These are phyloP conservation scores for Henckelia pumila DNA, from an alignment of 257 asterid genomes.

Conservation along the genomic window DNA sequence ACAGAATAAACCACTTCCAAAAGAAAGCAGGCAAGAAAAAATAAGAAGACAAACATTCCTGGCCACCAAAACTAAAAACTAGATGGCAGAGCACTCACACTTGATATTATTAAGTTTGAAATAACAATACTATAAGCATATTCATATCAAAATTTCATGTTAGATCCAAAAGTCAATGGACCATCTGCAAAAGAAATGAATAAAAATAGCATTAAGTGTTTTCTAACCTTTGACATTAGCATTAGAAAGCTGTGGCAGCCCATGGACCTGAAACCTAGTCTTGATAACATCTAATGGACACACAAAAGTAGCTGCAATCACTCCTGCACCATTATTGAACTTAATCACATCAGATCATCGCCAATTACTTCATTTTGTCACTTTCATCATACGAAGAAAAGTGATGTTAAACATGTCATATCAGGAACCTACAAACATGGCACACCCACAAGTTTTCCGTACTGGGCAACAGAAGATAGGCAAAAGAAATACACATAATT, in stretches of 20 bases:
- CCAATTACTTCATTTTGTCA: background rate
- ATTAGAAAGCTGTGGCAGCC: conserved; percentile 61
- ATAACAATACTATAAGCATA: background rate
- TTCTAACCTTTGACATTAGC: conserved; percentile 70
- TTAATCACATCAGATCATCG: conserved; percentile 22
- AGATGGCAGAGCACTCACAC: background rate
- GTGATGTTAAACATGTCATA: too few species aligned
- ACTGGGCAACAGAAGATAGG: background rate
- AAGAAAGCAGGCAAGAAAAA: background rate
- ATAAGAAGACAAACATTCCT: background rate
- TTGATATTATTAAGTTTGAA: conserved; percentile 14
- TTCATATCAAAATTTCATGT: background rate
- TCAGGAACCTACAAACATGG: background rate
- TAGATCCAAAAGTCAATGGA: background rate
- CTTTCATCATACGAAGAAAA: background rate
- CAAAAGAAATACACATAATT: background rate
- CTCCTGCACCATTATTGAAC: conserved; percentile 57
- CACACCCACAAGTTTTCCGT: background rate
- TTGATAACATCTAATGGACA: conserved; percentile 98
- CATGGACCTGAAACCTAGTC: conserved; percentile 96
- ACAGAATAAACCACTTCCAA: background rate
- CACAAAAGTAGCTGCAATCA: conserved; percentile 94
- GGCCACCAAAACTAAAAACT: background rate
- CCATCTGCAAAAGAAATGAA: background rate
- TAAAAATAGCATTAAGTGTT: background rate